Evolutionary conservation across 805 yeast species (phyloP).

Genomic region (Yarrowia yakushimensis): DNA sequence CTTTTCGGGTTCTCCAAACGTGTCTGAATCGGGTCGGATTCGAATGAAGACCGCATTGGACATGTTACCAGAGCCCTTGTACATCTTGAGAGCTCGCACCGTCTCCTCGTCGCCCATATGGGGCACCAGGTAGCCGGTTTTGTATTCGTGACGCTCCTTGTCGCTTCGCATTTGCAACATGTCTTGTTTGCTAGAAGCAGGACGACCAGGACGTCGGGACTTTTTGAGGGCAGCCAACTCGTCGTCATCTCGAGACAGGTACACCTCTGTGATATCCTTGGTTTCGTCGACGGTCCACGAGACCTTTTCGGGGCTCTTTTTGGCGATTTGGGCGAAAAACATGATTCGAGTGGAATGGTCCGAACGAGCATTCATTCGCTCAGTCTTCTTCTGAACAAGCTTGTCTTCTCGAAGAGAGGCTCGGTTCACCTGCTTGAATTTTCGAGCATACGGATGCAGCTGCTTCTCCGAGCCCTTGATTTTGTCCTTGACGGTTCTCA

Average conservation of each 20-base stretch:
- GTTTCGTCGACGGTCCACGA: slow-evolving; percentile 57
- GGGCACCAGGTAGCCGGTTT: slow-evolving; percentile 69
- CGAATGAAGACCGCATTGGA: slow-evolving; percentile 54
- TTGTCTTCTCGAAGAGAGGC: slow-evolving; percentile 85
- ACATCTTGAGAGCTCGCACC: slow-evolving; percentile 57
- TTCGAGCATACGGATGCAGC: slow-evolving; percentile 85
- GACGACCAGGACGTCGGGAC: slow-evolving; percentile 83
- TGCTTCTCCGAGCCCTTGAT: slow-evolving; percentile 53
- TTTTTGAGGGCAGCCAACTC: slow-evolving; percentile 62
- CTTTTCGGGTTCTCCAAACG: slow-evolving; percentile 25
- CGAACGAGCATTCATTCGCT: slow-evolving; percentile 49
- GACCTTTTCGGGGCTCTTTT: slow-evolving; percentile 42
- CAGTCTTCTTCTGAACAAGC: slow-evolving; percentile 55
- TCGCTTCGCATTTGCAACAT: slow-evolving; percentile 58
- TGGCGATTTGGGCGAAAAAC: slow-evolving; percentile 55
- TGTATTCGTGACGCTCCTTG: slow-evolving; percentile 58
- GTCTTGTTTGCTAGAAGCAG: slow-evolving; percentile 68
- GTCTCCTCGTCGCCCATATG: slow-evolving; percentile 60
- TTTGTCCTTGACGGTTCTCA: slow-evolving; percentile 61
- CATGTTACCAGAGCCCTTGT: slow-evolving; percentile 84
- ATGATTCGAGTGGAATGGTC: slow-evolving; percentile 47
- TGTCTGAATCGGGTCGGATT: slow-evolving; percentile 29
- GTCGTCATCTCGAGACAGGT: slow-evolving; percentile 65
- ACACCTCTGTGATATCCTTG: slow-evolving; percentile 54
- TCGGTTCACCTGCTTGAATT: slow-evolving; percentile 74